phyloP scores from a whole-genome alignment of 2,329 filamentous ascomycete species.

The Pyrenophora tritici-repentis region DNA sequence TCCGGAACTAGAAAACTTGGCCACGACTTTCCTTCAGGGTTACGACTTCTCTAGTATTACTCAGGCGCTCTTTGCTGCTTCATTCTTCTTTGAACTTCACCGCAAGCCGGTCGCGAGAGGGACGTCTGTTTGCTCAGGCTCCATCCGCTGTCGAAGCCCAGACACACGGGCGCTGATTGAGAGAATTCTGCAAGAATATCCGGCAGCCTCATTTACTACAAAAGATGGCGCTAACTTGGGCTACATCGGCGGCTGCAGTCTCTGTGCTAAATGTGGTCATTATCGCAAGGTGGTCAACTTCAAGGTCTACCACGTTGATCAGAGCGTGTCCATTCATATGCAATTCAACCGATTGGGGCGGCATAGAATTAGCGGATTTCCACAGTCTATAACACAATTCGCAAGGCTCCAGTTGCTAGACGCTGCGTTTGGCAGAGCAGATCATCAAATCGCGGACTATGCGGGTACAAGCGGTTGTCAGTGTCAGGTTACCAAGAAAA shows the following conservation, averaged over 20 bases:
- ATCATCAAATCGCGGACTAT: conserved; percentile 9
- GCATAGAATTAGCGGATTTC: conserved; percentile 22
- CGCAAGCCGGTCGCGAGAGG: background rate
- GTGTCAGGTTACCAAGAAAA: conserved; percentile 9
- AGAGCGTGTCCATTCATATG: conserved; percentile 14
- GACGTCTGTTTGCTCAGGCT: conserved; percentile 3
- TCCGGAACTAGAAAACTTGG: conserved; percentile 9
- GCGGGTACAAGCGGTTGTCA: conserved; percentile 3
- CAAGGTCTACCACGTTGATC: conserved; percentile 7
- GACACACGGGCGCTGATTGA: conserved; percentile 7
- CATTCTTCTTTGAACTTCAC: conserved; percentile 21
- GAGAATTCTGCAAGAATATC: conserved; percentile 19
- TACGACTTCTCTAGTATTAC: conserved; percentile 16
- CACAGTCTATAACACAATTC: conserved; percentile 9
- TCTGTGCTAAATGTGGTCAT: conserved; percentile 7
- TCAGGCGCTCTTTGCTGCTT: conserved; percentile 9
- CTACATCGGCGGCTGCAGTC: background rate
- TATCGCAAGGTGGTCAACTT: conserved; percentile 13
- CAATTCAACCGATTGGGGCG: conserved; percentile 5
- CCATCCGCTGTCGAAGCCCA: conserved; percentile 15
- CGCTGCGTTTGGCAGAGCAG: conserved; percentile 13
- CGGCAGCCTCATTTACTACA: conserved; percentile 9
- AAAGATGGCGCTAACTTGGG: conserved; percentile 9
- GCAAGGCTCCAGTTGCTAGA: conserved; percentile 15
- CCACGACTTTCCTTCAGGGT: conserved; percentile 8